Percentiles rank a stretch among this genome's conserved stretches.
phyloP scores from a whole-genome alignment of 2,329 filamentous ascomycete species.

The Leptosphaerulina australis region DNA sequence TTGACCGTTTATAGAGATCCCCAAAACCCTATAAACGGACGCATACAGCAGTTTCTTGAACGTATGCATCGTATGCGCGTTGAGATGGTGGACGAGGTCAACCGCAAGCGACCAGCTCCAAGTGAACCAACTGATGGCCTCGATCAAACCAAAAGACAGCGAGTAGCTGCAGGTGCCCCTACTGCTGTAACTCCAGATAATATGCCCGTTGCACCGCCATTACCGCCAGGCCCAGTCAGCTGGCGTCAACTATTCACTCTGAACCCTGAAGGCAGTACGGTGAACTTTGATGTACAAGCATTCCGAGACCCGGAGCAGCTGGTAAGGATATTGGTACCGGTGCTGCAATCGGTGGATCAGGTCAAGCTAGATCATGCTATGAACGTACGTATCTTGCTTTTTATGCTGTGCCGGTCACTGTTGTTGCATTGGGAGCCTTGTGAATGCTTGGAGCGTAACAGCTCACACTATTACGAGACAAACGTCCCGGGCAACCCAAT shows the following conservation, averaged over 20 bases:
- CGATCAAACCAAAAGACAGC: conserved; percentile 82
- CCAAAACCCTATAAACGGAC: conserved; percentile 72
- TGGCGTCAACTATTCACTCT: conserved; percentile 87
- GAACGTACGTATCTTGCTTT: conserved; percentile 59
- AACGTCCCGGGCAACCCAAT: not conserved
- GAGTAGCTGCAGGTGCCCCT: conserved; percentile 63
- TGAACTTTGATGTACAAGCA: conserved; percentile 80
- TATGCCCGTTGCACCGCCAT: conserved; percentile 66
- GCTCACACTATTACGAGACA: conserved; percentile 13
- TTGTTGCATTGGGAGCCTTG: not conserved
- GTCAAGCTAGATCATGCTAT: conserved; percentile 74
- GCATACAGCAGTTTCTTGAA: conserved; percentile 88
- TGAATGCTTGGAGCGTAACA: no score
- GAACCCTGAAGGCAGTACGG: conserved; percentile 74
- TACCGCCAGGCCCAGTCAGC: conserved; percentile 77
- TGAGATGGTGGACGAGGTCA: conserved; percentile 79
- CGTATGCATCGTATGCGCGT: conserved; percentile 77
- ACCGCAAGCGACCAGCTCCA: conserved; percentile 76
- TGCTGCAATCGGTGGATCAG: conserved; percentile 74
- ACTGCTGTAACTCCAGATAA: conserved; percentile 24
- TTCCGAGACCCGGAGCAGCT: conserved; percentile 74
- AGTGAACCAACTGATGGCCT: conserved; percentile 72
- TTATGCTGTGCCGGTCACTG: not conserved
- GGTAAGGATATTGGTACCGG: conserved; percentile 78
- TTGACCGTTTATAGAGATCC: conserved; percentile 66